These are phyloP conservation scores for Backusella macrospora DNA, from an alignment of 192 early-diverging fungal species.

Conservation along the genomic window DNA sequence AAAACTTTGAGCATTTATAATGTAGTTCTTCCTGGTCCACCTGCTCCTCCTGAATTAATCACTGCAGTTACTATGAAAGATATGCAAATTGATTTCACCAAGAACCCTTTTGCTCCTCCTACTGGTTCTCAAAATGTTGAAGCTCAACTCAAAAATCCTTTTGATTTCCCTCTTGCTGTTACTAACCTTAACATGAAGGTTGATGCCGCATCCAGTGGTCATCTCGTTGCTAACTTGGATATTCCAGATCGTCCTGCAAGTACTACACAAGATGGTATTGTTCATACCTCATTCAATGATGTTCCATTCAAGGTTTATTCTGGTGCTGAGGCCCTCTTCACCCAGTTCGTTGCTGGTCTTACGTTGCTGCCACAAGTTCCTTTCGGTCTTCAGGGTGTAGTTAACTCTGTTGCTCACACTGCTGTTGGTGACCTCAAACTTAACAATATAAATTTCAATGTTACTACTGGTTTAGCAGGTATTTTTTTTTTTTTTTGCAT, in stretches of 20 bases:
- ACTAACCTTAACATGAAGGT: constrained; percentile 54
- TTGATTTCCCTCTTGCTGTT: constrained; percentile 47
- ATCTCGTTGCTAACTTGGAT: constrained; percentile 30
- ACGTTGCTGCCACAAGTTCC: constrained; percentile 24
- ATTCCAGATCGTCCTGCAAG: constrained; percentile 30
- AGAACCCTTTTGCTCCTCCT: constrained; percentile 46
- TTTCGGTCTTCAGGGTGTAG: constrained; percentile 31
- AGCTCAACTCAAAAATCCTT: constrained; percentile 45
- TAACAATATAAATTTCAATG: constrained; percentile 45
- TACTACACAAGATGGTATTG: constrained; percentile 25
- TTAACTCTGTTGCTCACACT: constrained; percentile 34
- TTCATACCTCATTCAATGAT: constrained; percentile 30
- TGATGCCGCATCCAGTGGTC: constrained; percentile 17
- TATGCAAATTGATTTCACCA: constrained; percentile 53
- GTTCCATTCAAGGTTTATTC: constrained; percentile 39
- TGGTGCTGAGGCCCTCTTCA: constrained; percentile 30
- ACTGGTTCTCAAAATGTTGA: constrained; percentile 47
- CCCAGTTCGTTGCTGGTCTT: constrained; percentile 32
- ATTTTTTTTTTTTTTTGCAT: not conserved
- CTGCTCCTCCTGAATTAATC: constrained; percentile 42
- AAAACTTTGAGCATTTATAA: constrained; percentile 43
- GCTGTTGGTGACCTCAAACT: constrained; percentile 44
- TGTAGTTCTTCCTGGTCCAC: constrained; percentile 36
- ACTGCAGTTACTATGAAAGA: constrained; percentile 44
- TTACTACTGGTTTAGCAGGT: constrained; percentile 40